phyloP scores from a whole-genome alignment of 2,329 filamentous ascomycete species.

The Dothistroma septosporum region DNA sequence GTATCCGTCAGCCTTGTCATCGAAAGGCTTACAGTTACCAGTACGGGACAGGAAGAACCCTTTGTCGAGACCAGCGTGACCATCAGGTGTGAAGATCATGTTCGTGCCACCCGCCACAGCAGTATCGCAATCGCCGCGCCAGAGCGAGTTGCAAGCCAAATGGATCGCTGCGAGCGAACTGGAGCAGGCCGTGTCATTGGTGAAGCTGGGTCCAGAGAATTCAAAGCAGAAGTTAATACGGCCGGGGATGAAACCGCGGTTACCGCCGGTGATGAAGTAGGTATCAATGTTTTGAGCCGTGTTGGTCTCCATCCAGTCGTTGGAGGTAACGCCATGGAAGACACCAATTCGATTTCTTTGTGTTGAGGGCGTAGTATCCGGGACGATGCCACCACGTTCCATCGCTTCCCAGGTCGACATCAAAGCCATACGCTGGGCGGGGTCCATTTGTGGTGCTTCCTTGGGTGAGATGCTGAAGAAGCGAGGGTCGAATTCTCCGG shows the following conservation, averaged over 20 bases:
- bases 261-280: constrained; percentile 11
- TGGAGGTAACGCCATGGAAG: constrained; percentile 32
- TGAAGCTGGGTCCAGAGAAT: constrained; percentile 10
- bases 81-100: constrained; percentile 13
- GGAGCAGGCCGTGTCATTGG: constrained; percentile 14
- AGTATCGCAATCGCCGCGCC: constrained; percentile 10
- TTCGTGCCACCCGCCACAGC: constrained; percentile 14
- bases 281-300: constrained; percentile 5
- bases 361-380: constrained; percentile 30
- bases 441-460: constrained; percentile 26
- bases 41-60: constrained; percentile 18
- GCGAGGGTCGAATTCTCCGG: constrained; percentile 38
- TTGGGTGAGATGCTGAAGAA: constrained; percentile 41
- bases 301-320: constrained; percentile 29
- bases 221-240: constrained; percentile 9
- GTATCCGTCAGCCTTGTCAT: constrained; percentile 34
- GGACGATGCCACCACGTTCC: constrained; percentile 27
- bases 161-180: constrained; percentile 8
- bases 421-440: constrained; percentile 24
- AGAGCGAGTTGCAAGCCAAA: constrained; percentile 6
- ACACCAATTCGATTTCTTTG: constrained; percentile 29
- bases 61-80: constrained; percentile 14
- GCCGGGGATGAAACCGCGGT: constrained; percentile 10
- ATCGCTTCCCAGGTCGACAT: constrained; percentile 29
- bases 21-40: constrained; percentile 31